A percentile compares a stretch with the other conserved stretches of the same genome.
Conservation (phyloP, 1,284 basidiomycete species). For the Megacollybia platyphylla region DNA sequence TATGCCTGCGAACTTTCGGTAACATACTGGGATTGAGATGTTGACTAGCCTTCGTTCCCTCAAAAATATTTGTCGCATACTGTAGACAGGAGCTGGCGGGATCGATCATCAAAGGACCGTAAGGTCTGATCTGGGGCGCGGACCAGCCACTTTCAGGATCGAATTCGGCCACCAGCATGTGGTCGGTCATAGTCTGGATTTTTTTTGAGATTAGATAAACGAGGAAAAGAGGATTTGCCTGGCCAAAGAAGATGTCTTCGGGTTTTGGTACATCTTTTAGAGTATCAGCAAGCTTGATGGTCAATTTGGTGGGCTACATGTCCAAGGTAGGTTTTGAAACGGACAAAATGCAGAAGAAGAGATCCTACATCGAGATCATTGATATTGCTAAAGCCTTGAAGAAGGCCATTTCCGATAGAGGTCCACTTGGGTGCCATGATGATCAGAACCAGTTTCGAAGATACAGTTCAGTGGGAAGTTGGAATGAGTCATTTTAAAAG, state of each 20-base stretch:
- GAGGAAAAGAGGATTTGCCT: not conserved
- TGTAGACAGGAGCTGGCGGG: conserved; percentile 67
- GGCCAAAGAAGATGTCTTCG: not conserved
- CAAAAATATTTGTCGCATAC: conserved; percentile 72
- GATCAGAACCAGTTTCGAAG: conserved; percentile 3
- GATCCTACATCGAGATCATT: not conserved
- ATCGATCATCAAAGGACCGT: conserved; percentile 59
- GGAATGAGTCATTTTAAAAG: too few species aligned
- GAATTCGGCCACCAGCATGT: conserved; percentile 11
- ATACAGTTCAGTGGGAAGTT: too few species aligned
- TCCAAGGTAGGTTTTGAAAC: not conserved
- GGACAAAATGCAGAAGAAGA: not conserved
- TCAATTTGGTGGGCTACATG: not conserved
- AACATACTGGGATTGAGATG: not conserved
- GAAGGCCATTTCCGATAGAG: not conserved
- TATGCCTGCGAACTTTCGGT: conserved; percentile 41
- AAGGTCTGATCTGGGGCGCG: conserved; percentile 71
- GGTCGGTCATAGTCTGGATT: too few species aligned
- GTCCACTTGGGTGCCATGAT: not conserved
- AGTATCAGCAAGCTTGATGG: not conserved
- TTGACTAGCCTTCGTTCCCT: conserved; percentile 69
- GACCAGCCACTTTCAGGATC: conserved; percentile 64
- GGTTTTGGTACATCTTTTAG: not conserved
- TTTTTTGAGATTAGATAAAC: not conserved
- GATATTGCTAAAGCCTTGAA: not conserved